Evolutionary conservation across 192 early-diverging fungal species (phyloP).

Genomic region (Phlyctochytrium arcticum): DNA sequence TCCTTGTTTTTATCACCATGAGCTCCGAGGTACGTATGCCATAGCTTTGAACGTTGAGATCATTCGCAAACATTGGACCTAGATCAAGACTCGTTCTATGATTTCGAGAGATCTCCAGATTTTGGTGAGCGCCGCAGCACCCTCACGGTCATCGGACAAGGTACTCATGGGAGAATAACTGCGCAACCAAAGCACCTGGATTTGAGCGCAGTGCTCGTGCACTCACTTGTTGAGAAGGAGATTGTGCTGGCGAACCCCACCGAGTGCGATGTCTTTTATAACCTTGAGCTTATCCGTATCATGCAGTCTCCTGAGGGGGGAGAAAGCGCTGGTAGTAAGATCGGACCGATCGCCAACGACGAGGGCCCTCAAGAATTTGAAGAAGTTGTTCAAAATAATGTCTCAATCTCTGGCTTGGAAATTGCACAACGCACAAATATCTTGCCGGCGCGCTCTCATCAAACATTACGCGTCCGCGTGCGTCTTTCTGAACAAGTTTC

Average conservation of each 20-base stretch:
- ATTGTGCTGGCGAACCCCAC: slow-evolving; percentile 39
- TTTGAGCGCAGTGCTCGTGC: slow-evolving; percentile 49
- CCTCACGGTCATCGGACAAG: slow-evolving; percentile 43
- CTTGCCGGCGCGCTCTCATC: slow-evolving; percentile 44
- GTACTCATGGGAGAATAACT: slow-evolving; percentile 31
- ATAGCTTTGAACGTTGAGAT: too few species aligned
- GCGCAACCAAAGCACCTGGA: slow-evolving; percentile 33
- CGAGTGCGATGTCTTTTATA: slow-evolving; percentile 51
- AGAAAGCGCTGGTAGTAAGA: background rate
- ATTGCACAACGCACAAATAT: slow-evolving; percentile 30
- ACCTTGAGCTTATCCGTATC: slow-evolving; percentile 22
- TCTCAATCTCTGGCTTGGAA: slow-evolving; percentile 28
- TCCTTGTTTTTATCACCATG: slow-evolving; percentile 49
- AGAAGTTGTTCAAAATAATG: slow-evolving; percentile 14
- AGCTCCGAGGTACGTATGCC: slow-evolving; percentile 6
- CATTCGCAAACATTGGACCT: background rate
- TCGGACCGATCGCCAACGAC: background rate
- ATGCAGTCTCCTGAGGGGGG: background rate
- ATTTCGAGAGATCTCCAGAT: slow-evolving; percentile 18
- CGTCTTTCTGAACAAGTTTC: slow-evolving; percentile 36
- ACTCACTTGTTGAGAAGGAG: slow-evolving; percentile 47
- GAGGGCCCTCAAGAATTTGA: background rate
- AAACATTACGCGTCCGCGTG: slow-evolving; percentile 36
- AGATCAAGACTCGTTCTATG: background rate
- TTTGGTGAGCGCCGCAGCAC: slow-evolving; percentile 27